A percentile compares a stretch with the other conserved stretches of the same genome.
These are phyloP conservation scores for Circinella minor DNA, from an alignment of 371 early-diverging fungal species.

Conservation along the genomic window DNA sequence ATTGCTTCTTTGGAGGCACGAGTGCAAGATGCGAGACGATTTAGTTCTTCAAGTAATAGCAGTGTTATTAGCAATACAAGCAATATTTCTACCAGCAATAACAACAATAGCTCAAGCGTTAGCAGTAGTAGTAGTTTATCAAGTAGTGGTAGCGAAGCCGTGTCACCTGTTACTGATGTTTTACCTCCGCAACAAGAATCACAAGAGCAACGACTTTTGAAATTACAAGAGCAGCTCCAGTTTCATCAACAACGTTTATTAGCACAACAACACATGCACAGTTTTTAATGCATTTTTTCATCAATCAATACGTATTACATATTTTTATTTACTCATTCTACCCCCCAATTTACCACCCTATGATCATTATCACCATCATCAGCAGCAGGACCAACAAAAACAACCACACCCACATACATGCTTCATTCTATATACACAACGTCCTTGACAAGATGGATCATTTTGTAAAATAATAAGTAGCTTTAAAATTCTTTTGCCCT, in stretches of 20 bases:
- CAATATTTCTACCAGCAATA: neutral
- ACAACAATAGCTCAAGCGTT: neutral
- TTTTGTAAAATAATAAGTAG: too few species aligned
- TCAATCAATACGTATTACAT: neutral
- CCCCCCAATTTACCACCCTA: too few species aligned
- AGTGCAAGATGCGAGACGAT: constrained; percentile 34
- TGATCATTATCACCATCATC: too few species aligned
- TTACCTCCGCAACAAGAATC: constrained; percentile 37
- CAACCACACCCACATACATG: too few species aligned
- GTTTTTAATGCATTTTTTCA: neutral
- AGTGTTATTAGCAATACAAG: neutral
- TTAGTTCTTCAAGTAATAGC: constrained; percentile 4
- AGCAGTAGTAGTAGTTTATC: neutral
- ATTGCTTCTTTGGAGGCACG: constrained; percentile 51
- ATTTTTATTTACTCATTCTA: neutral
- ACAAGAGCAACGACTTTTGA: constrained; percentile 42
- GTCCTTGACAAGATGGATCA: too few species aligned
- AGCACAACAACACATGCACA: constrained; percentile 24
- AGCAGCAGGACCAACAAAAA: too few species aligned
- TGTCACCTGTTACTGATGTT: constrained; percentile 29
- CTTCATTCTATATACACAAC: too few species aligned
- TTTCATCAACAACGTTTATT: constrained; percentile 37
- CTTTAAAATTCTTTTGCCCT: too few species aligned
- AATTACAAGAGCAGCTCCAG: constrained; percentile 43
- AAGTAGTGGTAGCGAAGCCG: constrained; percentile 1